phyloP scores from a whole-genome alignment of 371 early-diverging fungal species.

The Lichtheimia ornata region DNA sequence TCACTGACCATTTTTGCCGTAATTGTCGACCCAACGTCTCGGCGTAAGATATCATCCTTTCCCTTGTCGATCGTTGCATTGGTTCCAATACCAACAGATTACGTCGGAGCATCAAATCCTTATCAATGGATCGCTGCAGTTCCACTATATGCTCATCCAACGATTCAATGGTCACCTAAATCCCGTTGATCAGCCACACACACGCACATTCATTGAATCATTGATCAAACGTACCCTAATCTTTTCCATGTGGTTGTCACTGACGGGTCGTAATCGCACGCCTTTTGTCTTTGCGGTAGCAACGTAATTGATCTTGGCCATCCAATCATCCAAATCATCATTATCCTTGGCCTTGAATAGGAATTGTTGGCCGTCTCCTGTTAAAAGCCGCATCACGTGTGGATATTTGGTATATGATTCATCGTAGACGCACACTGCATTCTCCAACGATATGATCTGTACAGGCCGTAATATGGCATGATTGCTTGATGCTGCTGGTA shows the following conservation, averaged over 20 bases:
- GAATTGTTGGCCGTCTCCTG: slow-evolving; percentile 71
- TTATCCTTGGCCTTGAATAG: slow-evolving; percentile 66
- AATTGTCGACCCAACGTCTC: slow-evolving; percentile 56
- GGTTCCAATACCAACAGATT: slow-evolving; percentile 70
- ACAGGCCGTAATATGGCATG: slow-evolving; percentile 24
- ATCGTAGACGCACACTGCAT: slow-evolving; percentile 73
- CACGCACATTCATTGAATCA: too few species aligned
- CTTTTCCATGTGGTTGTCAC: background rate
- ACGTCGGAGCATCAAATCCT: slow-evolving; percentile 62
- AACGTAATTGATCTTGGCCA: slow-evolving; percentile 79
- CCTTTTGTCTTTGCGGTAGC: slow-evolving; percentile 73
- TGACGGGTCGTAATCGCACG: slow-evolving; percentile 45
- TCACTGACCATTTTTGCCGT: slow-evolving; percentile 52
- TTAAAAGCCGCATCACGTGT: slow-evolving; percentile 72
- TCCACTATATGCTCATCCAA: slow-evolving; percentile 27
- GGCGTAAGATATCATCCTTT: slow-evolving; percentile 58
- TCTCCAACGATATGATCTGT: slow-evolving; percentile 64
- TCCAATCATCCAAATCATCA: slow-evolving; percentile 80
- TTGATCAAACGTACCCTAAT: too few species aligned
- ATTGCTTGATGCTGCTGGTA: background rate
- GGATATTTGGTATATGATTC: slow-evolving; percentile 71
- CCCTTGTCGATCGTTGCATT: slow-evolving; percentile 61
- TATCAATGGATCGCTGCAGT: slow-evolving; percentile 42
- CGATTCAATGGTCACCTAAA: background rate
- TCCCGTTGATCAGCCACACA: too few species aligned